Evolutionary conservation across 148 eudicot species (phyloP).

Genomic region (Gaultheria prostrata): DNA sequence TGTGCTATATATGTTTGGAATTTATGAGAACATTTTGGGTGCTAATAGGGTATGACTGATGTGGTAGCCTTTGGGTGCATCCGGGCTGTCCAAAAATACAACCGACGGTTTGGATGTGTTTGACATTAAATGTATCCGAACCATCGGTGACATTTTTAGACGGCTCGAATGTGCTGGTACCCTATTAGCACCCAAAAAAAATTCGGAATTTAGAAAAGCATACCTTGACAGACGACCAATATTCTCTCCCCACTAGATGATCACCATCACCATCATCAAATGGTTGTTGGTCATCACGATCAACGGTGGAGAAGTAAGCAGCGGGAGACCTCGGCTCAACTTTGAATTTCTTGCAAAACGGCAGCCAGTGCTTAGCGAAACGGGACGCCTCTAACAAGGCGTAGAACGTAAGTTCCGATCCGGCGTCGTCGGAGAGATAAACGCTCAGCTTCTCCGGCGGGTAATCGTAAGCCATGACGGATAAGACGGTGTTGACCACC

Average conservation of each 20-base stretch:
- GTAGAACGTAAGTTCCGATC: conserved; percentile 21
- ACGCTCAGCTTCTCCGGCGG: conserved; percentile 20
- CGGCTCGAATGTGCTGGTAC: too few species aligned
- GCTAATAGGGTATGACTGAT: too few species aligned
- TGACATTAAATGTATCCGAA: too few species aligned
- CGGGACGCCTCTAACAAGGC: conserved; percentile 18
- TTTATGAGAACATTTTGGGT: too few species aligned
- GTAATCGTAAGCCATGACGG: conserved; percentile 17
- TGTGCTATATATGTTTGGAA: too few species aligned
- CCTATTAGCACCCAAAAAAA: too few species aligned
- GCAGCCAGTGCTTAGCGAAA: conserved; percentile 19
- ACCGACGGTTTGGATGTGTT: too few species aligned
- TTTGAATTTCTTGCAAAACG: conserved; percentile 20
- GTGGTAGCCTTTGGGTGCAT: too few species aligned
- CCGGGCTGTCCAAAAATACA: too few species aligned
- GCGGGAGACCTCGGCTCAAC: conserved; percentile 14
- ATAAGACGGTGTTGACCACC: conserved; percentile 24
- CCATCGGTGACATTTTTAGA: too few species aligned
- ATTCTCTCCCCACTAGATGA: neutral
- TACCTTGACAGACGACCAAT: conserved; percentile 18
- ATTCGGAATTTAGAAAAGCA: neutral
- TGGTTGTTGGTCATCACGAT: neutral
- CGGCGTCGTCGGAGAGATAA: conserved; percentile 23
- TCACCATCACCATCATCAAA: neutral
- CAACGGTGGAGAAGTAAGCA: conserved; percentile 7